These are phyloP conservation scores for Xylaria sp. DNA, from an alignment of 2,329 filamentous ascomycete species.

Conservation along the genomic window DNA sequence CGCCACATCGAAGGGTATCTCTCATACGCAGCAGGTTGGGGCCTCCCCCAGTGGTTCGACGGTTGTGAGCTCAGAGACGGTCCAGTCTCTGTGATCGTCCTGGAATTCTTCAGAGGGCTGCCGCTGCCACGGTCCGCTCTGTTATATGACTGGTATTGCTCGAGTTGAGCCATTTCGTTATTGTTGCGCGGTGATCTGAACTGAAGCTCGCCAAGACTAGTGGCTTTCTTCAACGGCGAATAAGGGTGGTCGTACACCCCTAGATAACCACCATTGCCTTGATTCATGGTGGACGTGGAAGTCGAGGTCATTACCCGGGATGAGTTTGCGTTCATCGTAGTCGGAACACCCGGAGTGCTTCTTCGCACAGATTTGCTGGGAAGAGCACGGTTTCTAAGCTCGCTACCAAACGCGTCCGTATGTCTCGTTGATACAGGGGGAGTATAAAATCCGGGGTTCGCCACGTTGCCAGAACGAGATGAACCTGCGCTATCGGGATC, in stretches of 20 bases:
- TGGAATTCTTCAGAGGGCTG: constrained; percentile 33
- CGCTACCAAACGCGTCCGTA: constrained; percentile 40
- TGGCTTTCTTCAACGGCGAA: constrained; percentile 80
- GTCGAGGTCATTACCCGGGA: constrained; percentile 27
- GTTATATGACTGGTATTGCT: constrained; percentile 46
- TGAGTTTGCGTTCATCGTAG: constrained; percentile 28
- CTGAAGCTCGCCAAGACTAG: constrained; percentile 61
- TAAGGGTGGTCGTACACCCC: constrained; percentile 79
- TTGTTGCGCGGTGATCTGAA: constrained; percentile 59
- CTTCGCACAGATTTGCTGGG: constrained; percentile 74
- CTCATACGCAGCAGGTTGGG: constrained; percentile 29
- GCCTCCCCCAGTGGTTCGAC: constrained; percentile 27
- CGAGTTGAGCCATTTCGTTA: constrained; percentile 62
- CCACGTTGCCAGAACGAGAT: constrained; percentile 40
- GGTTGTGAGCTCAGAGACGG: constrained; percentile 21
- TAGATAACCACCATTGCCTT: constrained; percentile 67
- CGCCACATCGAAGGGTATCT: constrained; percentile 41
- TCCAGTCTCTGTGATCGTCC: constrained; percentile 34
- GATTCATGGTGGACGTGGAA: constrained; percentile 22
- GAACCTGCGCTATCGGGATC: constrained; percentile 60
- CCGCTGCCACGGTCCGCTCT: constrained; percentile 29
- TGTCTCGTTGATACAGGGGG: constrained; percentile 39
- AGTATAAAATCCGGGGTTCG: constrained; percentile 48
- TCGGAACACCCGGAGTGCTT: constrained; percentile 73
- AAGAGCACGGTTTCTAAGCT: constrained; percentile 39